Evolutionary conservation across 495 filamentous ascomycete genomes (phyloP), one percentile per base, ranked within the genome.

Genomic region (Gamarada debralockiae): DNA sequence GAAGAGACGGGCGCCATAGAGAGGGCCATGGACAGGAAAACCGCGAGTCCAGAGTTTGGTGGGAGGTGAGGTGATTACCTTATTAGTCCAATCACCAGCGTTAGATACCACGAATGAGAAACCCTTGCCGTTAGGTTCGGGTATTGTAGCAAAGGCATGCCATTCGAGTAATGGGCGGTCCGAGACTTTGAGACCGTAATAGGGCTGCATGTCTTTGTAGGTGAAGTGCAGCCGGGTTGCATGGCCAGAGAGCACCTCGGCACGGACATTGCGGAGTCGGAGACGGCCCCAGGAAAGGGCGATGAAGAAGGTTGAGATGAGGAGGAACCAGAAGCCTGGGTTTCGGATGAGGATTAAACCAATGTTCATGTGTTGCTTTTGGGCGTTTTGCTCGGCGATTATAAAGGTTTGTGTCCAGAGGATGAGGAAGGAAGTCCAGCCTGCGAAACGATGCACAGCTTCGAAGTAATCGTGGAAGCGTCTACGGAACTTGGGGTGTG

Each of bases 71-170:
- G 68, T 62, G 68, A 92, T 90, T 21, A 75, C 73, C 34, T 75
- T 70, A 29, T 69, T 67, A 9, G 89, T 95, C 86, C 87, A 95
- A 73, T 92, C 88, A n/a, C 89, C 89, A 1, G 87, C 89, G 59
- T 86, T 84, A 58, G 84, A 87, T 37, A 92, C 72, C 31, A 92
- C 70, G 49, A 86, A 70, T n/a, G 83, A 88, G 68, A 87, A 90
- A 15, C 81, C 83, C n/a, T 68, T 66, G 48, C 69, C 60, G 40
- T 62, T 68, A 38, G 65, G 70, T 53, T 75, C 72, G 37, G 82
- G 79, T 61, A 92, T 87, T n/a, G 83, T 84, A 23, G 87, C 89
- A 57, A 95, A 95, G 10, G 84, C 77, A 68, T 95, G 89, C 77
- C 84, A 89, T 70, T 92, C 88, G 9, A 73, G 75, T 48, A 92